These are phyloP conservation scores for Gleditsia sinensis DNA, from an alignment of 306 rosid species.

Conservation along the genomic window DNA sequence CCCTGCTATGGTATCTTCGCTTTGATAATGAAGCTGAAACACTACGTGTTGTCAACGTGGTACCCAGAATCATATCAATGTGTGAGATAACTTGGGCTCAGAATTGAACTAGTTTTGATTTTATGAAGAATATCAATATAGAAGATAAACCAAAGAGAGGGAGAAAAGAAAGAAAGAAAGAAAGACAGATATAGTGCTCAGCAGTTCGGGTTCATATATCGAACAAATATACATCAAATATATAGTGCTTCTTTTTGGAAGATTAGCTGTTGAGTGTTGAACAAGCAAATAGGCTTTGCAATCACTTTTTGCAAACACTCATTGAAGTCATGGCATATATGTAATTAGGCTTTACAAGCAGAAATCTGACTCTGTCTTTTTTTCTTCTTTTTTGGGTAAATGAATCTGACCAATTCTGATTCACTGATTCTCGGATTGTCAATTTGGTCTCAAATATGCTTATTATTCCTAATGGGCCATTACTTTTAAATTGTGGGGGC, in stretches of 20 bases:
- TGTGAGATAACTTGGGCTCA: conserved; percentile 35
- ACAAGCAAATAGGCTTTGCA: conserved; percentile 21
- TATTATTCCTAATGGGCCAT: background rate
- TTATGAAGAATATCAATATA: conserved; percentile 31
- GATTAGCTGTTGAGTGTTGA: conserved; percentile 26
- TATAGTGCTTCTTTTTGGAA: conserved; percentile 17
- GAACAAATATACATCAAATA: conserved; percentile 4
- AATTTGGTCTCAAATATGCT: background rate
- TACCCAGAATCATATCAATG: conserved; percentile 71
- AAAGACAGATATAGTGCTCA: conserved; percentile 4
- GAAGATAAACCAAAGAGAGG: conserved; percentile 15
- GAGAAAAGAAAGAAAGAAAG: background rate
- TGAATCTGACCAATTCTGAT: background rate
- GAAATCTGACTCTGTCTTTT: too few species aligned
- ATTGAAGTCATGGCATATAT: background rate
- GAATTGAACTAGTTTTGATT: conserved; percentile 22
- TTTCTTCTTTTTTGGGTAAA: too few species aligned
- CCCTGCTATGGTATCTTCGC: conserved; percentile 89
- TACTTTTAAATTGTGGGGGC: too few species aligned
- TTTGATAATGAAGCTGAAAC: conserved; percentile 83
- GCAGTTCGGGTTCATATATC: conserved; percentile 11
- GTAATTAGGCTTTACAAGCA: conserved; percentile 31
- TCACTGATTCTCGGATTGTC: background rate
- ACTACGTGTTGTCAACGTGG: conserved; percentile 58
- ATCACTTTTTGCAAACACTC: conserved; percentile 11